These are phyloP conservation scores for Salvia sclarea DNA, from an alignment of 305 asterid species.

Conservation along the genomic window DNA sequence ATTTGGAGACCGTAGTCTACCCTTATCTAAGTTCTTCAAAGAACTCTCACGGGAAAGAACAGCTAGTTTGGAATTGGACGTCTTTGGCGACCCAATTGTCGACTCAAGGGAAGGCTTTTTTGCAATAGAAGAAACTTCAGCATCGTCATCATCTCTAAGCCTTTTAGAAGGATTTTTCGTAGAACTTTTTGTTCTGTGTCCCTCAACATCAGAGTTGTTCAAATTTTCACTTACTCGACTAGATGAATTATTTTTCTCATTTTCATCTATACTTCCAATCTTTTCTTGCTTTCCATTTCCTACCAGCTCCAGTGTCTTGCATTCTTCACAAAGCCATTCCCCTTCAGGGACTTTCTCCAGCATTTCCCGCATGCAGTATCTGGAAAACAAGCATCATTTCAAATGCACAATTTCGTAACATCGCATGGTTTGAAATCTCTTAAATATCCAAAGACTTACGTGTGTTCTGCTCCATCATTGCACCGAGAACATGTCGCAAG, in stretches of 20 bases:
- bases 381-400: constrained; percentile 42
- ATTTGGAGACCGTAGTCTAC: constrained; percentile 48
- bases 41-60: constrained; percentile 66
- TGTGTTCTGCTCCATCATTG: constrained; percentile 96
- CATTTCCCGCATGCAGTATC: constrained; percentile 90
- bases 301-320: constrained; percentile 54
- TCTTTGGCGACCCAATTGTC: constrained; percentile 51
- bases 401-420: constrained; percentile 16
- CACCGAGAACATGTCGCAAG: constrained; percentile 86
- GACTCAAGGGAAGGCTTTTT: constrained; percentile 67
- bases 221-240: constrained; percentile 52
- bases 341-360: constrained; percentile 73
- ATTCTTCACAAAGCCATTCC: constrained; percentile 92
- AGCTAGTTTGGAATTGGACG: constrained; percentile 42
- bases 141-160: constrained; percentile 61
- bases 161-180: constrained; percentile 60
- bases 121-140: constrained; percentile 63
- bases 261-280: constrained; percentile 45
- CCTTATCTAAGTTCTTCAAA: constrained; percentile 55
- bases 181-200: constrained; percentile 44
- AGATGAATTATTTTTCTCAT: constrained; percentile 57
- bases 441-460: constrained; percentile 53
- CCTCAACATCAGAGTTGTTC: constrained; percentile 47
- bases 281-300: constrained; percentile 50
- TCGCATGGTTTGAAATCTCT: neutral